Conservation (phyloP, 176 grass and related monocot species). For the Cenchrus americanus region DNA sequence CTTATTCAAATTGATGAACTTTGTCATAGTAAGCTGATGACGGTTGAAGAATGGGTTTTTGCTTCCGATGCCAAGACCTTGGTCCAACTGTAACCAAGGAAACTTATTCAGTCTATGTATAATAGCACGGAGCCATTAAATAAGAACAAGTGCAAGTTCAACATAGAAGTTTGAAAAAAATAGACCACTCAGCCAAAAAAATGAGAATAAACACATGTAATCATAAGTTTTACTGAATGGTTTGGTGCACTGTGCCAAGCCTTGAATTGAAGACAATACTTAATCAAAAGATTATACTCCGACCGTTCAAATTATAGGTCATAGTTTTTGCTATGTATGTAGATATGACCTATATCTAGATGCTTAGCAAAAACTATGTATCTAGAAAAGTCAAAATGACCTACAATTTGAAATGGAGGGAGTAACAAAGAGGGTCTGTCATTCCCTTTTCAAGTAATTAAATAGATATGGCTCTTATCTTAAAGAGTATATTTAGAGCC, state of each 20-base stretch:
- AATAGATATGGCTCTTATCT: neutral
- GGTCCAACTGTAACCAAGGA: conserved; percentile 75
- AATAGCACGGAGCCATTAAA: neutral
- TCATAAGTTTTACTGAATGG: no score
- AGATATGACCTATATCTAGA: no score
- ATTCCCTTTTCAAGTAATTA: neutral
- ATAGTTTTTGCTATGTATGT: no score
- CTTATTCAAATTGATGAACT: conserved; percentile 88
- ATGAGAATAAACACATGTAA: no score
- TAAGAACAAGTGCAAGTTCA: conserved; percentile 12
- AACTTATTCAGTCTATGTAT: conserved; percentile 20
- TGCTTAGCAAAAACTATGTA: no score
- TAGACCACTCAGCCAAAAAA: neutral
- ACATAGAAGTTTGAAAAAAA: neutral
- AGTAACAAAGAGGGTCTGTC: neutral
- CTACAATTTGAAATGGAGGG: no score
- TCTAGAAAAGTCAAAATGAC: no score
- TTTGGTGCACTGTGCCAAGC: neutral
- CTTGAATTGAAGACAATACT: neutral
- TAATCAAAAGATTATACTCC: conserved; percentile 5
- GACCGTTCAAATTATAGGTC: no score
- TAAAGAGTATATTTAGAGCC: neutral
- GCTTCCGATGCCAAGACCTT: conserved; percentile 95
- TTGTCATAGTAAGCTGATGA: conserved; percentile 82
- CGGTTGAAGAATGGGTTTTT: conserved; percentile 95